phyloP scores from a whole-genome alignment of 768 basidiomycete species.

The Lactarius indigo region DNA sequence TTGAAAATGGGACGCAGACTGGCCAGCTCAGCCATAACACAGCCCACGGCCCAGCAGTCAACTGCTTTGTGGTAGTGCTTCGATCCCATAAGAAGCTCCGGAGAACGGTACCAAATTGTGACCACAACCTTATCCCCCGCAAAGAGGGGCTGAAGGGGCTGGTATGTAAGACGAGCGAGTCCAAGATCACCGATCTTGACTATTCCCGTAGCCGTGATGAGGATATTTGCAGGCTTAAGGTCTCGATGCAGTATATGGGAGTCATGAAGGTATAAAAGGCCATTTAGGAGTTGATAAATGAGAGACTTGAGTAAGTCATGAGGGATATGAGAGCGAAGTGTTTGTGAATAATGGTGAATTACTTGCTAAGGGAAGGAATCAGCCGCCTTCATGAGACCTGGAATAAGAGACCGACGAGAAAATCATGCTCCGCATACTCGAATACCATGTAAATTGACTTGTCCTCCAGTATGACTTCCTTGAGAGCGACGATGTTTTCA shows the following conservation, averaged over 20 bases:
- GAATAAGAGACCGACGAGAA: conserved; percentile 58
- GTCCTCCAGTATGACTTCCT: conserved; percentile 95
- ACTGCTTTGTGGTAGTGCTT: conserved; percentile 97
- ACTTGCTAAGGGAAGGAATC: conserved; percentile 68
- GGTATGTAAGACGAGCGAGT: conserved; percentile 85
- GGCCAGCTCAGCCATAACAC: conserved; percentile 94
- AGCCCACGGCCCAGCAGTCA: conserved; percentile 97
- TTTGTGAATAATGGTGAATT: conserved; percentile 96
- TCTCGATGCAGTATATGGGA: conserved; percentile 96
- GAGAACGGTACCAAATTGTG: conserved; percentile 99
- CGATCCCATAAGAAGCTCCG: conserved; percentile 92
- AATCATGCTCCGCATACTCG: conserved; percentile 98
- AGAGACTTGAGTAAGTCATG: conserved; percentile 85
- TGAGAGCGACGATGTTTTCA: conserved; percentile 86
- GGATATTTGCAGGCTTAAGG: conserved; percentile 97
- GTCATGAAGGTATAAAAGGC: conserved; percentile 91
- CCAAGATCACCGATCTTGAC: conserved; percentile 99
- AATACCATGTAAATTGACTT: conserved; percentile 99
- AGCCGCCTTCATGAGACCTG: not conserved
- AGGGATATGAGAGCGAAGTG: conserved; percentile 72
- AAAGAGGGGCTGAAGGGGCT: conserved; percentile 88
- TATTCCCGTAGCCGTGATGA: conserved; percentile 81
- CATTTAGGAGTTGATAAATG: conserved; percentile 91
- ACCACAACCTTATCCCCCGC: conserved; percentile 98
- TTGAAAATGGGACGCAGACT: conserved; percentile 97